Evolutionary conservation across 257 asterid genomes (phyloP), one percentile per base, ranked within the genome.

Genomic region (Nicotiana knightiana): DNA sequence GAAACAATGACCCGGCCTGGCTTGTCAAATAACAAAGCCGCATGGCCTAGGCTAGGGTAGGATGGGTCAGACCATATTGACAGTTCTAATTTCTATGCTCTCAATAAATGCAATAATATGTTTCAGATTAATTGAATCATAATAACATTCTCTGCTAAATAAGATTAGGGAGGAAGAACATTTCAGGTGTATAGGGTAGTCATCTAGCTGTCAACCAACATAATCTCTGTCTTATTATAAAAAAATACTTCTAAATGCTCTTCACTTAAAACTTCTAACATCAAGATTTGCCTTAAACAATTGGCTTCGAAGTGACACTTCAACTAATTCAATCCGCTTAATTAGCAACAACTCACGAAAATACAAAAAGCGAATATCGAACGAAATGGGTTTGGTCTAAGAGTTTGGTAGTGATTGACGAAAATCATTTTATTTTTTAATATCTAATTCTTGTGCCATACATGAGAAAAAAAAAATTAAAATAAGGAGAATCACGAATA

Each of bases 291-390:
- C 35, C 26, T 24, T 48, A 73, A 24, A 73, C 8, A 46, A 73
- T 73, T 73, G 79, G 26, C 26, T 73, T 73, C 28, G 62, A 73
- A 73, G 79, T 73, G 79, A 73, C 79, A 73, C 62, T 73, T 73
- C 39, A 73, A 73, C 79, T 6, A 73, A 73, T 48, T 73, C 39
- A 71, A 46, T 9, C 62, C 61, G 39, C 61, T 73, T 73, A 73
- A 48, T 73, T 73, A 48, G 79, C 79, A 48, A 46, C 51, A 73
- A 73, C 16, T 73, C 39, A 46, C 39, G 79, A 15, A 15, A 26
- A 73, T 1, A 13, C 9, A 13, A 13, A 30, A 4, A 26, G 2
- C 0, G 6, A 26, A 6, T 58, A 11, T 11, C 28, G 37, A 43
- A 0, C 1, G 1, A 73, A 16, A 48, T 55, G 62, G 62, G 43